These are phyloP conservation scores for Phytopythium mirpurense DNA, from an alignment of 352 stramenopile genomes.

Conservation along the genomic window DNA sequence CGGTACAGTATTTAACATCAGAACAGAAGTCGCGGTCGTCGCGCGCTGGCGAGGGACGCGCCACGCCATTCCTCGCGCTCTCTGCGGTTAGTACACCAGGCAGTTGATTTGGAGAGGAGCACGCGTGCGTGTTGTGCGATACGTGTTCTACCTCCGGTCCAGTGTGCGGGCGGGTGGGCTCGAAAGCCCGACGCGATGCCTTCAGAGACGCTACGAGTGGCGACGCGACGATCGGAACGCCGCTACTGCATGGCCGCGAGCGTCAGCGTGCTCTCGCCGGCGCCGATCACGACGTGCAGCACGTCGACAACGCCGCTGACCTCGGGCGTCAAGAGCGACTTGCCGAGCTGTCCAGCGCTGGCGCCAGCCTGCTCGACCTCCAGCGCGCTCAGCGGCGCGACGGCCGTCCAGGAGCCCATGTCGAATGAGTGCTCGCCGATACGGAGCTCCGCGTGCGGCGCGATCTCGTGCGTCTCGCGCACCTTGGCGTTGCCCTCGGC, in stretches of 20 bases:
- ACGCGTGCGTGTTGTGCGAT: too few relatives aligned
- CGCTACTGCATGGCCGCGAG: slow-evolving; percentile 32
- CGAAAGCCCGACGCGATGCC: too few relatives aligned
- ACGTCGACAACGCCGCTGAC: slow-evolving; percentile 51
- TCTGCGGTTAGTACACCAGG: too few relatives aligned
- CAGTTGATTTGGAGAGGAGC: too few relatives aligned
- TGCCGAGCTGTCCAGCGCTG: slow-evolving; percentile 17
- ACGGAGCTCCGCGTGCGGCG: slow-evolving; percentile 23
- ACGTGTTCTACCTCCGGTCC: too few relatives aligned
- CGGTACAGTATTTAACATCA: slow-evolving; percentile 4
- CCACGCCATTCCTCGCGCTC: background rate
- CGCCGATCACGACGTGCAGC: slow-evolving; percentile 57
- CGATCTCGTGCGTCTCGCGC: slow-evolving; percentile 43
- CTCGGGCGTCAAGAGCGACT: slow-evolving; percentile 46
- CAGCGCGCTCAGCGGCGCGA: slow-evolving; percentile 52
- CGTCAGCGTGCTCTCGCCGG: slow-evolving; percentile 27
- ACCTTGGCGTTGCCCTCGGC: slow-evolving; percentile 66
- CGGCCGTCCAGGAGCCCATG: slow-evolving; percentile 71
- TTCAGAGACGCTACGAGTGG: too few relatives aligned
- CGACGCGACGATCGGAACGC: background rate
- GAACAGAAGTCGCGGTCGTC: slow-evolving; percentile 2
- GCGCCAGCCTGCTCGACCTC: slow-evolving; percentile 38
- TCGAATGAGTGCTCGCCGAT: slow-evolving; percentile 70
- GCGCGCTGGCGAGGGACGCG: background rate
- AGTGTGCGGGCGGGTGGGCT: too few relatives aligned